phyloP scores from a whole-genome alignment of 2,329 filamentous ascomycete species.

The Triangularia setosa region DNA sequence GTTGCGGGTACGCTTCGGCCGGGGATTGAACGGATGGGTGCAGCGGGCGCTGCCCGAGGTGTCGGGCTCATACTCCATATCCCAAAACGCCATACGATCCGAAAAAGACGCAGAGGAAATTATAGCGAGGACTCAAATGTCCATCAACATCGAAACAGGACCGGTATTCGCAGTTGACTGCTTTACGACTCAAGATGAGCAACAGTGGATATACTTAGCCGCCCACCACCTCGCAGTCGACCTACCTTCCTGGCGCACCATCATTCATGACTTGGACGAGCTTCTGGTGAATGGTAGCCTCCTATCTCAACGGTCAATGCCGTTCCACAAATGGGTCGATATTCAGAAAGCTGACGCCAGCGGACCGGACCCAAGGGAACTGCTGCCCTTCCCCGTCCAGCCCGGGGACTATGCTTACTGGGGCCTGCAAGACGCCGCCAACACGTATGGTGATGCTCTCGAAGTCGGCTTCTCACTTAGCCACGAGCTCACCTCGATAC shows the following conservation, averaged over 20 bases:
- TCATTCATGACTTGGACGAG: slow-evolving; percentile 48
- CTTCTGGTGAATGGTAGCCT: slow-evolving; percentile 43
- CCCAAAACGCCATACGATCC: slow-evolving; percentile 38
- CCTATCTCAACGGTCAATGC: slow-evolving; percentile 41
- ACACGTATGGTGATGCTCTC: slow-evolving; percentile 43
- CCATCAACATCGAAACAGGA: slow-evolving; percentile 47
- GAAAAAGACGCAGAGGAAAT: slow-evolving; percentile 40
- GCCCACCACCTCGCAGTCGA: slow-evolving; percentile 53
- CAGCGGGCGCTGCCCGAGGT: slow-evolving; percentile 42
- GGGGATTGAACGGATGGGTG: slow-evolving; percentile 40
- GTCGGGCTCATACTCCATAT: slow-evolving; percentile 42
- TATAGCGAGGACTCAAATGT: slow-evolving; percentile 39
- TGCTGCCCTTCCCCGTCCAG: slow-evolving; percentile 38
- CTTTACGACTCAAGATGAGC: slow-evolving; percentile 42
- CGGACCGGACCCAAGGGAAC: slow-evolving; percentile 25
- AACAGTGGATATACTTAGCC: slow-evolving; percentile 46
- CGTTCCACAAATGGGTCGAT: slow-evolving; percentile 49
- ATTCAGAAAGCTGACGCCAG: slow-evolving; percentile 40
- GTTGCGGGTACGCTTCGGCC: slow-evolving; percentile 45
- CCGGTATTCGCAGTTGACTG: slow-evolving; percentile 50
- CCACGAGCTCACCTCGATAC: slow-evolving; percentile 38
- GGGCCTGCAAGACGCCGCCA: slow-evolving; percentile 40
- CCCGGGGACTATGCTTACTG: slow-evolving; percentile 45
- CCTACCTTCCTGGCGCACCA: slow-evolving; percentile 47
- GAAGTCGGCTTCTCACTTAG: slow-evolving; percentile 42